Evolutionary conservation across 1,284 basidiomycete genomes (phyloP).

Genomic region (Puccinia brachypodii): DNA sequence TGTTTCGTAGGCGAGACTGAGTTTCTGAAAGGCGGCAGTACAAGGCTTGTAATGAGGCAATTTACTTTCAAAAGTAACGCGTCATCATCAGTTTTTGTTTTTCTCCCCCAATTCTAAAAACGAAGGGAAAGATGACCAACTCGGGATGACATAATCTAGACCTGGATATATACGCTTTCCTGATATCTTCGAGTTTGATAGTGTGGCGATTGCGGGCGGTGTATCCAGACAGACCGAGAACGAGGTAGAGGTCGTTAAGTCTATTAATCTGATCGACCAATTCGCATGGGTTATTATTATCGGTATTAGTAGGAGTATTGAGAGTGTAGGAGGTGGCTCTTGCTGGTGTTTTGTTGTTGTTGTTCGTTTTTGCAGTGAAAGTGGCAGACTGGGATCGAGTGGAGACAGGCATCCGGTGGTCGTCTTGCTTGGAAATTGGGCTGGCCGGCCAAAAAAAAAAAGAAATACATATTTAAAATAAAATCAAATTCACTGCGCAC

Average conservation of each 20-base stretch:
- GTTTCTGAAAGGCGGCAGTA: slow-evolving; percentile 57
- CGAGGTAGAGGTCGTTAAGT: slow-evolving; percentile 26
- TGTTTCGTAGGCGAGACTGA: slow-evolving; percentile 56
- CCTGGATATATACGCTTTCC: slow-evolving; percentile 35
- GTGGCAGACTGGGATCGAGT: too few relatives aligned
- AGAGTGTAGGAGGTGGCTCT: too few relatives aligned
- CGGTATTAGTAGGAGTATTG: too few relatives aligned
- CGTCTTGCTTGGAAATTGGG: too few relatives aligned
- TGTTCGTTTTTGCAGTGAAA: too few relatives aligned
- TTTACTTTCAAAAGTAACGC: too few relatives aligned
- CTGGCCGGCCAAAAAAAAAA: too few relatives aligned
- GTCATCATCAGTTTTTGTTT: background rate
- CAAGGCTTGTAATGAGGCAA: slow-evolving; percentile 55
- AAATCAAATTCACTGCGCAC: too few relatives aligned
- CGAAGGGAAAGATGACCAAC: background rate
- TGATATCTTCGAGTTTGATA: slow-evolving; percentile 42
- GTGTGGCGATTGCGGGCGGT: background rate
- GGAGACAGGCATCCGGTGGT: too few relatives aligned
- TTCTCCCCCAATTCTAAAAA: background rate
- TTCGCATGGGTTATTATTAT: background rate
- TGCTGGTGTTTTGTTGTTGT: background rate
- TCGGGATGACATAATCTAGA: slow-evolving; percentile 45
- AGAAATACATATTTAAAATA: too few relatives aligned
- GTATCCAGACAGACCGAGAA: slow-evolving; percentile 14
- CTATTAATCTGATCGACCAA: slow-evolving; percentile 43